Percentiles rank a stretch among this genome's conserved stretches.
phyloP scores from a whole-genome alignment of 768 basidiomycete genomes.

The Amanita subjunquillea region DNA sequence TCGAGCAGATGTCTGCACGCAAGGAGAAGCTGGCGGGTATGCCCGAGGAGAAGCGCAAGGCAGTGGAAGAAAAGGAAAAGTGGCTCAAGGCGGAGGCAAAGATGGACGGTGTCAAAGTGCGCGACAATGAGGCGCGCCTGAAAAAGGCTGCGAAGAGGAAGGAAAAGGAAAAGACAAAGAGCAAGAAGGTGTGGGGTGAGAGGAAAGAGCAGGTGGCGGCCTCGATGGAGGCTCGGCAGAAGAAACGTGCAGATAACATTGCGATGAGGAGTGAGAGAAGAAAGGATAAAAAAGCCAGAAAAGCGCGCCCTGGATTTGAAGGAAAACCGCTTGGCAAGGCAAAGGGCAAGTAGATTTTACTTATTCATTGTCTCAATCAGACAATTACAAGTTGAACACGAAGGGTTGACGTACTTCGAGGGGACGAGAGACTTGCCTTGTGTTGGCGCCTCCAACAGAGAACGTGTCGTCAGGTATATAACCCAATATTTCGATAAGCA shows the following conservation, averaged over 20 bases:
- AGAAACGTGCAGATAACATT: slow-evolving; percentile 89
- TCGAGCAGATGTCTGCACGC: slow-evolving; percentile 66
- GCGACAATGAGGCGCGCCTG: slow-evolving; percentile 72
- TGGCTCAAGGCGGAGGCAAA: slow-evolving; percentile 88
- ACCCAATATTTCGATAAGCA: too few relatives aligned
- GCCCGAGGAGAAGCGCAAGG: slow-evolving; percentile 77
- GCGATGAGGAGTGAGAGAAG: slow-evolving; percentile 73
- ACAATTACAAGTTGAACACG: too few relatives aligned
- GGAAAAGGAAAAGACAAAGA: slow-evolving; percentile 82
- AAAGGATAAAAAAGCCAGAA: slow-evolving; percentile 57
- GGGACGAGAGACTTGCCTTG: too few relatives aligned
- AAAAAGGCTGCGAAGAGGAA: slow-evolving; percentile 92
- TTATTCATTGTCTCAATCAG: too few relatives aligned
- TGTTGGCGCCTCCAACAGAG: too few relatives aligned
- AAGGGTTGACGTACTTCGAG: too few relatives aligned
- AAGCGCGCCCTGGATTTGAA: slow-evolving; percentile 74
- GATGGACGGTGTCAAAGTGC: slow-evolving; percentile 85
- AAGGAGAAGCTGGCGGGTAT: slow-evolving; percentile 70
- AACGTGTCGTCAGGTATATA: too few relatives aligned
- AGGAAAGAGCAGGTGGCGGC: slow-evolving; percentile 70
- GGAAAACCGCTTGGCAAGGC: slow-evolving; percentile 69
- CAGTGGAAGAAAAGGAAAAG: slow-evolving; percentile 70
- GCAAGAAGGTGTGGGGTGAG: slow-evolving; percentile 80
- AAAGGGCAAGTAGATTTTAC: background rate
- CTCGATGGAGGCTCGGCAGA: slow-evolving; percentile 76